phyloP scores from a whole-genome alignment of 352 stramenopile genomes.

The Phytophthora hybrid region DNA sequence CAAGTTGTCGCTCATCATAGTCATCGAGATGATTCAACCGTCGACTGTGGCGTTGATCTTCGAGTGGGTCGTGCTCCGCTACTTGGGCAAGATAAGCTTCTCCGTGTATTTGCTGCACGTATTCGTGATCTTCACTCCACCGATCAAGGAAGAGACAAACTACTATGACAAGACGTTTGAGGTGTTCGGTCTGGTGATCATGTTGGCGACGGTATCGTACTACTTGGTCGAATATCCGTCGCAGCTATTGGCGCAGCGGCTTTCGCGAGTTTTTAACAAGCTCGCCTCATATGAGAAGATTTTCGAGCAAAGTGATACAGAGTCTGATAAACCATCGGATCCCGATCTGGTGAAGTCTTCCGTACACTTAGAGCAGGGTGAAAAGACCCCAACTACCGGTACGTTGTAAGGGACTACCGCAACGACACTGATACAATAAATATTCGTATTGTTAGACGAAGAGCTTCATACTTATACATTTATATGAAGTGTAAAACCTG shows the following conservation, averaged over 20 bases:
- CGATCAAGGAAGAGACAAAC: conserved; percentile 12
- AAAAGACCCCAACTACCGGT: neutral
- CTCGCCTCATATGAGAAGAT: conserved; percentile 27
- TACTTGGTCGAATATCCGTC: conserved; percentile 49
- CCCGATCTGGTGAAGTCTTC: neutral
- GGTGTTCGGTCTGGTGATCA: conserved; percentile 32
- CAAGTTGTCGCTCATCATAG: conserved; percentile 25
- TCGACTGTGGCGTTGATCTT: conserved; percentile 32
- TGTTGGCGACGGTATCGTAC: conserved; percentile 44
- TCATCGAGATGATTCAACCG: conserved; percentile 41
- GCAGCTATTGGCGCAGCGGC: conserved; percentile 18
- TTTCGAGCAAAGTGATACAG: conserved; percentile 18
- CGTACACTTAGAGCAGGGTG: neutral
- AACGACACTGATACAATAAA: neutral
- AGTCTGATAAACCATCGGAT: conserved; percentile 10
- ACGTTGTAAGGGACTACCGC: conserved; percentile 4
- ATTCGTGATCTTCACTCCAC: conserved; percentile 41
- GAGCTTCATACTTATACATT: no score
- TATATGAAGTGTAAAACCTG: neutral
- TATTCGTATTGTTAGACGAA: neutral
- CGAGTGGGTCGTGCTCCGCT: conserved; percentile 44
- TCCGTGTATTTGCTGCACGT: conserved; percentile 51
- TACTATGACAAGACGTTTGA: conserved; percentile 31
- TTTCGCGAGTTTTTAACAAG: conserved; percentile 11
- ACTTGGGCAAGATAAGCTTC: conserved; percentile 48